A percentile compares a stretch with the other conserved stretches of the same genome.
Evolutionary conservation across 768 basidiomycete genomes (phyloP).

Genomic region (Suillus fuscotomentosus): DNA sequence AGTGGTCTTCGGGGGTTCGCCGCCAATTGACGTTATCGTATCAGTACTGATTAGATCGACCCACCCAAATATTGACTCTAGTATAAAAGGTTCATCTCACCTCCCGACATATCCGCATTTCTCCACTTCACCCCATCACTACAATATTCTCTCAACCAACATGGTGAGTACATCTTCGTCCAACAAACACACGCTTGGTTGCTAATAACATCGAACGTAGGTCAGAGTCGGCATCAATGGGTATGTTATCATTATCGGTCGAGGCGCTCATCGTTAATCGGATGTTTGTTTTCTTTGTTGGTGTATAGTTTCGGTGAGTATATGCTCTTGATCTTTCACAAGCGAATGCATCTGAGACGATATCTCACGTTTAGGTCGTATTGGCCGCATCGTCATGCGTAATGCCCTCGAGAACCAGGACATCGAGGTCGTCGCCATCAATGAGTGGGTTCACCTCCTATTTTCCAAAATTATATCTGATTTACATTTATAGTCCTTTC

Average conservation of each 20-base stretch:
- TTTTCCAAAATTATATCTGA: slow-evolving; percentile 7
- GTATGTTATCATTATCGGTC: slow-evolving; percentile 42
- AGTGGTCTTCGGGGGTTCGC: background rate
- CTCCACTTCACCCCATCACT: slow-evolving; percentile 9
- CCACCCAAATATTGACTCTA: background rate
- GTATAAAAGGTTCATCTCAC: slow-evolving; percentile 23
- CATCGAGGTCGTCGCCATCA: slow-evolving; percentile 88
- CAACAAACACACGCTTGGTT: background rate
- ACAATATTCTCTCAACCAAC: slow-evolving; percentile 9
- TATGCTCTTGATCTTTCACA: background rate
- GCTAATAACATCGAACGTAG: slow-evolving; percentile 21
- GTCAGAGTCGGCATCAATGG: slow-evolving; percentile 98
- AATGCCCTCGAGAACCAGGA: slow-evolving; percentile 80
- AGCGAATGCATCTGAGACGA: slow-evolving; percentile 10
- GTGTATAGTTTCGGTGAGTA: slow-evolving; percentile 70
- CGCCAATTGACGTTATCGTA: background rate
- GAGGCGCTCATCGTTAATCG: slow-evolving; percentile 13
- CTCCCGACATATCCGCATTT: slow-evolving; percentile 3
- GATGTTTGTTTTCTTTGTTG: slow-evolving; percentile 5
- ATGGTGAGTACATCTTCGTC: slow-evolving; percentile 22
- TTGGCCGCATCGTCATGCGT: slow-evolving; percentile 97
- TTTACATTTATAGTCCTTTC: slow-evolving; percentile 69
- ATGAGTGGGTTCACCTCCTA: slow-evolving; percentile 65
- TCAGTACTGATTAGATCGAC: slow-evolving; percentile 2
- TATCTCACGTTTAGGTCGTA: slow-evolving; percentile 66